phyloP scores from a whole-genome alignment of 1,284 basidiomycete genomes.

The Cerrena zonata region DNA sequence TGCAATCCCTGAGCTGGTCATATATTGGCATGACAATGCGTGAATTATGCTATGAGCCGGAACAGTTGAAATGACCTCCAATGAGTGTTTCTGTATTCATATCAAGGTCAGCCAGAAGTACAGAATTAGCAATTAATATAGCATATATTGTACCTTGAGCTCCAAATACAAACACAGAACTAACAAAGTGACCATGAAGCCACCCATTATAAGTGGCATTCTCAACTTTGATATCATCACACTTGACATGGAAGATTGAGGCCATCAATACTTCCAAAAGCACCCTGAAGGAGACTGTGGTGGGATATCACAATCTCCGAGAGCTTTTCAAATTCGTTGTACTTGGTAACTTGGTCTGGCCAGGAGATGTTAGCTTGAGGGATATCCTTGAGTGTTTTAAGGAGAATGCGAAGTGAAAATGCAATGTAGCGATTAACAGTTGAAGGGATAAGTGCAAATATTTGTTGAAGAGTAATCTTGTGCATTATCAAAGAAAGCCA shows the following conservation, averaged over 20 bases:
- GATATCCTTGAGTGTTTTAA: conserved; percentile 27
- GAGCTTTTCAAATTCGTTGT: conserved; percentile 2
- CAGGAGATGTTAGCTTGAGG: conserved; percentile 32
- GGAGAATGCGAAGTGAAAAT: conserved; percentile 31
- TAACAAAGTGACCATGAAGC: conserved; percentile 36
- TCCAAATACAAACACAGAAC: conserved; percentile 26
- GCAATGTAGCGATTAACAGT: conserved; percentile 30
- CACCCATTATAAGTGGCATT: conserved; percentile 49
- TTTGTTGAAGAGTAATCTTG: conserved; percentile 33
- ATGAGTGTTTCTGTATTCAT: conserved; percentile 29
- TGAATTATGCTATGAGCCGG: conserved; percentile 47
- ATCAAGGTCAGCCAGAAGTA: no score
- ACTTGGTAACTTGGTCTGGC: conserved; percentile 25
- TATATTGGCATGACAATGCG: conserved; percentile 35
- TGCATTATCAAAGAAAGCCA: conserved; percentile 38
- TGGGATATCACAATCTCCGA: neutral
- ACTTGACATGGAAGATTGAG: conserved; percentile 21
- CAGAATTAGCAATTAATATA: no score
- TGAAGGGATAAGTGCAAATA: conserved; percentile 30
- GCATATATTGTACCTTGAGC: conserved; percentile 31
- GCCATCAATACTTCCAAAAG: conserved; percentile 33
- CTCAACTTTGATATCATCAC: conserved; percentile 35
- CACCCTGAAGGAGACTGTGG: conserved; percentile 20
- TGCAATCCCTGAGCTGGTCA: conserved; percentile 25
- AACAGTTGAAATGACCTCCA: conserved; percentile 32